Evolutionary conservation across 768 basidiomycete species (phyloP), one percentile per base, ranked within the genome.

Genomic region (Cyclocybe aegerita): DNA sequence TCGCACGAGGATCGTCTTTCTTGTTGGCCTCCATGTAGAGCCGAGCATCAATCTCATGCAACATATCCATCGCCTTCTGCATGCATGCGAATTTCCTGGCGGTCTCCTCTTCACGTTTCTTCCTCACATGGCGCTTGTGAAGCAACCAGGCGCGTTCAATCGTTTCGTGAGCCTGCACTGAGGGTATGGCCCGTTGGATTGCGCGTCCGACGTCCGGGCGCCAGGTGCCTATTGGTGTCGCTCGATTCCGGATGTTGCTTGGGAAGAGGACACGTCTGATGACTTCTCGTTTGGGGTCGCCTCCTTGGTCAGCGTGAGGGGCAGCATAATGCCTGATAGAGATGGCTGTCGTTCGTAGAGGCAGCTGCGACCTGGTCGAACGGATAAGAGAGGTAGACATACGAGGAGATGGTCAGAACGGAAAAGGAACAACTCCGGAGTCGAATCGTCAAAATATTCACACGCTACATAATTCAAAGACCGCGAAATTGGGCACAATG

Each of bases 81-180:
- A 97, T 94, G 60, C 81, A 79, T 48, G 83, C 77, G 61, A 86
- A 93, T 68, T 95, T 95, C 68, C 85, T 78, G 50, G 74, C 71
- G 54, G 90, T 64, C 61, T 92, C 88, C 33, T 75, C 81, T 29
- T 85, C 79, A 39, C 88, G 78, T 54, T 77, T 73, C 61, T 87
- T 82, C 37, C 94, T 82, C 35, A 85, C 52, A 61, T 90, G 85
- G 30, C 94, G 80, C 56, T 81, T 78, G 70, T 92, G 84, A 9
- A 98, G 77, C 45, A 85, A 72, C 89, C 90, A 98, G 3, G 94
- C 94, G 31, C 94, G 83, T 56, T 92, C 87, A 46, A 97, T 93
- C 2, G 93, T 97, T 55, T 93, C 81, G 70, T 97, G 92, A 0
- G 90, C 93, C 66, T 96, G 93, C 4, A 77, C 80, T 3, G 90